Evolutionary conservation across 371 early-diverging fungal species (phyloP), one percentile per base, ranked within the genome.

Genomic region (Syncephalastrum sp.): DNA sequence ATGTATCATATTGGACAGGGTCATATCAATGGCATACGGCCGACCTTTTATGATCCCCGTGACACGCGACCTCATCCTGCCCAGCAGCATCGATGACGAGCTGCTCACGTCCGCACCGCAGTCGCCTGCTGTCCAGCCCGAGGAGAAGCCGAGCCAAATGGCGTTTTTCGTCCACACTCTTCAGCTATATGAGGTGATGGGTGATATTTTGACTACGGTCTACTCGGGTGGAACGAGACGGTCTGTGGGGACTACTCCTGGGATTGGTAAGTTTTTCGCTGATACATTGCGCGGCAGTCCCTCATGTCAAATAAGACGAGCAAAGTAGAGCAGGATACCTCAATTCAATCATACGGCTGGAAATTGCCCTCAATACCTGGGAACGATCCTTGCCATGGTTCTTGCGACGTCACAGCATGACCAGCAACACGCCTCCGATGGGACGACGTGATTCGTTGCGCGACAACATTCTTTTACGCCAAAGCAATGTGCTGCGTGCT

Each of bases 1-100:
- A 27, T 67, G 67, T n/a, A 56, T 67, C 29, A 60, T 63, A 23
- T 53, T 67, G 27, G 67, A 67, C 42, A 62, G 67, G 50, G 55
- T 67, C 13, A 67, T 67, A 5, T 67, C 67, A 5, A 67, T 67
- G 67, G 63, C 67, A 1, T 67, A 67, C 38, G 67, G 67, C 13
- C 63, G 67, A 3, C 67, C 67, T 0, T 67, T 67, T 19, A 67
- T 67, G 67, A 63, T 67, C 19, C 67, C 67, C 12, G 63, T 67
- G 13, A 50, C 59, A 10, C 63, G 50, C 29, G 51, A 63, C 15
- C 44, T 63, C 16, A 33, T 43, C 6, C 33, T 67, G 6, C 67
- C 67, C 19, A 59, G 63, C 46, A 48, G 38, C 27, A 63, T 67
- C 23, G 67, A 67, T 19, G 67, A 67, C 56, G 67, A 67, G 27